Base-by-base conservation (phyloP, 352 stramenopile genomes). In the Elongisporangium prolatum region DNA sequence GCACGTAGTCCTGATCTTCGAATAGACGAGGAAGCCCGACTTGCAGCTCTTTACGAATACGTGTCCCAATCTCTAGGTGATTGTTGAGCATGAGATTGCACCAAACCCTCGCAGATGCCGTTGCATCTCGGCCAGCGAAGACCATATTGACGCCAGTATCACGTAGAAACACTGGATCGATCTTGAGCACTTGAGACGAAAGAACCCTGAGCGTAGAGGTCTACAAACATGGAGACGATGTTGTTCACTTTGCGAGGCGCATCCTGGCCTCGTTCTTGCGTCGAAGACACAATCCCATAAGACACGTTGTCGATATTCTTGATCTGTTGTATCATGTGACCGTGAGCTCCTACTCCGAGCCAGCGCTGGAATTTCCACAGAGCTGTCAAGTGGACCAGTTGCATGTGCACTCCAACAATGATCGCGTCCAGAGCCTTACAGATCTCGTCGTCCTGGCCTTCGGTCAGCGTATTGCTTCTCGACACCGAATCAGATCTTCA, bases 131-230 rank as follows among this genome's bases (percentile, higher is more conserved):
- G 1, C 85, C 85, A 47, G 85, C 86, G 21, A 87, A 71, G 38
- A 96, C 64, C 50, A 96, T 93, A 59, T 76, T 88, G 44, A 96
- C 69, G 18, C 83, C 66, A 61, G 92, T 82, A 49, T 93, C 77
- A 7, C 75, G 71, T 37, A 94, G 69, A 48, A 84, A 82, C 34
- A 74, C 78, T 6, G 71, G 56, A 14, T 65, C 66, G 24, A 72
- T 64, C 1, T 65, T 54, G 9, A 50, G 16, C 4, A 57, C 44
- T 13, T 65, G 56, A 4, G 2, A 52, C 51, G 18, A 55, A 37
- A 47, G 72, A 70, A 8, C 67, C 57, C 13, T 56, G 21, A 6
- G 18, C 48, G 9, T 14, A 50, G n/a, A 68, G 65, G 6, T 65
- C 58, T 0, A 83, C 48, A 56, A 84, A 82, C 4, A 86, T 47